Conservation (phyloP, 768 basidiomycete genomes). For the Russula vinacea region DNA sequence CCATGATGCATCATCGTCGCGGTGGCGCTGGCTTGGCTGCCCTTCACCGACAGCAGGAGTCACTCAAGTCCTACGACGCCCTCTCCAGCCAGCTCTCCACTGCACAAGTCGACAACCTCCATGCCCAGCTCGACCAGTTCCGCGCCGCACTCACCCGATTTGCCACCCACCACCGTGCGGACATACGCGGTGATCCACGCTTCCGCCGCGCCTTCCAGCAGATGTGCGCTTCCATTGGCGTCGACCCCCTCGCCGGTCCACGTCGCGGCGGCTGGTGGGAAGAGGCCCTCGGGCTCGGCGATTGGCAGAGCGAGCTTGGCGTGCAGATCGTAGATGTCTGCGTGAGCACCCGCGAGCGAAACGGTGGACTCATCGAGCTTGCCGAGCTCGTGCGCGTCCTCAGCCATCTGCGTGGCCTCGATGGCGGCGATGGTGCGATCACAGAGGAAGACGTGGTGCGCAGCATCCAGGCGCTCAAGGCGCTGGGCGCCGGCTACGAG, state of each 20-base stretch:
- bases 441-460: constrained; percentile 82
- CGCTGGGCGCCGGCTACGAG: constrained; percentile 89
- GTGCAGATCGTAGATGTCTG: constrained; percentile 94
- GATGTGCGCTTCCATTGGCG: constrained; percentile 93
- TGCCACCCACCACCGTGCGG: constrained; percentile 75
- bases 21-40: constrained; percentile 87
- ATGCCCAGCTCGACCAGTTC: constrained; percentile 80
- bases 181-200: constrained; percentile 77
- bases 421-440: constrained; percentile 54
- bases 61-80: constrained; percentile 73
- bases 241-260: constrained; percentile 89
- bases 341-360: constrained; percentile 80
- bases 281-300: constrained; percentile 80
- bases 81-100: constrained; percentile 78
- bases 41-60: constrained; percentile 82
- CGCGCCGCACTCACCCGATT: constrained; percentile 81
- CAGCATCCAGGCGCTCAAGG: constrained; percentile 83
- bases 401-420: constrained; percentile 67
- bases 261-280: constrained; percentile 89
- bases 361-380: constrained; percentile 92
- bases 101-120: constrained; percentile 72
- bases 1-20: constrained; percentile 68
- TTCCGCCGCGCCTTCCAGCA: constrained; percentile 92
- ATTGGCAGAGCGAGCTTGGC: constrained; percentile 95
- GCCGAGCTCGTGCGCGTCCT: constrained; percentile 78